A percentile compares a stretch with the other conserved stretches of the same genome.
Evolutionary conservation across 1,284 basidiomycete genomes (phyloP).

Genomic region (Papiliotrema fonsecae): DNA sequence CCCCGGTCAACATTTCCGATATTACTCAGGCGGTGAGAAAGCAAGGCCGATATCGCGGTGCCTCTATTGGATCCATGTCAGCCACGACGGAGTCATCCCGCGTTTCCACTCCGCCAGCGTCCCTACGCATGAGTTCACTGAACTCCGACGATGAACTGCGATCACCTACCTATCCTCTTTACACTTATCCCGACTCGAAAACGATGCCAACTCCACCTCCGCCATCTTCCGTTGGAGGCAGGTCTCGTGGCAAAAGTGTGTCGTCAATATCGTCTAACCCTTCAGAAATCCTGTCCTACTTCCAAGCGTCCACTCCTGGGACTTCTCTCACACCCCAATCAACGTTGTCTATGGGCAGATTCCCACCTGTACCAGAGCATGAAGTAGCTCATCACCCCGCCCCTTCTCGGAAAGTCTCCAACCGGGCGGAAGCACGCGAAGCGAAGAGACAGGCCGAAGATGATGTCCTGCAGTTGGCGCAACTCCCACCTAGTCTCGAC

Average conservation of each 20-base stretch:
- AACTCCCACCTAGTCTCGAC: slow-evolving; percentile 29
- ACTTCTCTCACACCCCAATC: slow-evolving; percentile 29
- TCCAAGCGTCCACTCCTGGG: slow-evolving; percentile 19
- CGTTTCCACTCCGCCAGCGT: slow-evolving; percentile 10
- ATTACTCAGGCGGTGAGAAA: neutral
- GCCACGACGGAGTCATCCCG: slow-evolving; percentile 23
- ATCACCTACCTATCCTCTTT: neutral
- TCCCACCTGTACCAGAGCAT: slow-evolving; percentile 41
- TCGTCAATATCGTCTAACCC: slow-evolving; percentile 32
- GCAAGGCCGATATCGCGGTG: slow-evolving; percentile 19
- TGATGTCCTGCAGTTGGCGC: slow-evolving; percentile 42
- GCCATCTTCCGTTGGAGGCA: slow-evolving; percentile 8
- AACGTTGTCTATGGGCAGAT: slow-evolving; percentile 21
- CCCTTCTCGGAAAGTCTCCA: slow-evolving; percentile 27
- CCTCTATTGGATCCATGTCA: slow-evolving; percentile 22
- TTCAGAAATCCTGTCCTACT: slow-evolving; percentile 21
- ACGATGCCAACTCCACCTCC: slow-evolving; percentile 4
- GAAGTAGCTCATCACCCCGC: slow-evolving; percentile 17
- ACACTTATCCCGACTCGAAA: neutral
- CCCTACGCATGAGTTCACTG: slow-evolving; percentile 7
- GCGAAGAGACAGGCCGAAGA: slow-evolving; percentile 41
- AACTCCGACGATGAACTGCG: slow-evolving; percentile 8
- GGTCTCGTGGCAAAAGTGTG: slow-evolving; percentile 32
- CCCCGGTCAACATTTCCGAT: neutral
- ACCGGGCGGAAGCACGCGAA: slow-evolving; percentile 43